These are phyloP conservation scores for Fusarium nodosum DNA, from an alignment of 2,329 filamentous ascomycete genomes.

Conservation along the genomic window DNA sequence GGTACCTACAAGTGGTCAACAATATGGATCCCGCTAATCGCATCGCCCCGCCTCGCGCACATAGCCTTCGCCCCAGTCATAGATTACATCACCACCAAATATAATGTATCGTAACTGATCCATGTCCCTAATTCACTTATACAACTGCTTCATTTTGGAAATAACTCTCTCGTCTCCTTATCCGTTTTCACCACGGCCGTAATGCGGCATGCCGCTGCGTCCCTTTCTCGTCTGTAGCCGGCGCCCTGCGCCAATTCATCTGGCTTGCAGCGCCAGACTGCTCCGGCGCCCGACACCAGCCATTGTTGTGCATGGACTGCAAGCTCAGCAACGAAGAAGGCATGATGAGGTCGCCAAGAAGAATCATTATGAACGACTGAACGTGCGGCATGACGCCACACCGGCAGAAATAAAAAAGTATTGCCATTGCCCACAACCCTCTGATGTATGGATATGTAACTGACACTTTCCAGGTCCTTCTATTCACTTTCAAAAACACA, in stretches of 20 bases:
- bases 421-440: constrained; percentile 5
- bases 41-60: constrained; percentile 43
- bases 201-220: constrained; percentile 75
- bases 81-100: constrained; percentile 51
- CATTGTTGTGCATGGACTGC: constrained; percentile 13
- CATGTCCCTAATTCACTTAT: constrained; percentile 15
- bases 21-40: constrained; percentile 32
- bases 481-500: constrained; percentile 91
- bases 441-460: background rate
- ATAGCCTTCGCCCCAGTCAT: constrained; percentile 14
- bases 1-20: background rate
- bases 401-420: constrained; percentile 87
- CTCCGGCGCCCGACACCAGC: constrained; percentile 42
- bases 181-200: constrained; percentile 50
- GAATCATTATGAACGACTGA: constrained; percentile 87
- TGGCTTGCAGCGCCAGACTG: constrained; percentile 20
- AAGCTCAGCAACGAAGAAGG: constrained; percentile 34
- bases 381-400: constrained; percentile 77
- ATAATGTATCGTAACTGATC: constrained; percentile 16
- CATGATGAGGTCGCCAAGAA: constrained; percentile 48
- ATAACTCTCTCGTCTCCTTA: background rate
- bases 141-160: background rate
- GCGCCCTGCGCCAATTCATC: constrained; percentile 45
- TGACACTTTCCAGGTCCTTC: constrained; percentile 71
- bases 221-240: constrained; percentile 48